These are phyloP conservation scores for Debaryomyces prosopidis DNA, from an alignment of 805 yeast genomes.

Conservation along the genomic window DNA sequence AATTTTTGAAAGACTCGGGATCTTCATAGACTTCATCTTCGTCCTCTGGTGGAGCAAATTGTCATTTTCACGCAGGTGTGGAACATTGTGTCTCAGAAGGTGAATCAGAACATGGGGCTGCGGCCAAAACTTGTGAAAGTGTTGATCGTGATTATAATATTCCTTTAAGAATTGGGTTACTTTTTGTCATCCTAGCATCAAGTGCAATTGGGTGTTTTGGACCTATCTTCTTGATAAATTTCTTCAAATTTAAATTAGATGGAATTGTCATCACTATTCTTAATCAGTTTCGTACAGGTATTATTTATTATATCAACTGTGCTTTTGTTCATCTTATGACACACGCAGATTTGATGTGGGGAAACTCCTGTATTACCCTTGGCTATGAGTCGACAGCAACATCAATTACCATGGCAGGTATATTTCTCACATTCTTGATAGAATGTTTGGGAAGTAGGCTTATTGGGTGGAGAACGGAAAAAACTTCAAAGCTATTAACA, in stretches of 20 bases:
- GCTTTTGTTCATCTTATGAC: constrained; percentile 33
- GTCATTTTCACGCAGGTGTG: constrained; percentile 36
- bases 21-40: not conserved
- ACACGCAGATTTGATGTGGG: constrained; percentile 28
- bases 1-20: constrained; percentile 11
- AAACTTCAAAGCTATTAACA: not conserved
- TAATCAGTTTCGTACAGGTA: constrained; percentile 32
- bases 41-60: constrained; percentile 11
- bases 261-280: constrained; percentile 11
- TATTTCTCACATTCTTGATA: constrained; percentile 22
- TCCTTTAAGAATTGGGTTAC: constrained; percentile 26
- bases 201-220: constrained; percentile 33
- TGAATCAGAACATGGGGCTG: constrained; percentile 6
- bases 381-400: constrained; percentile 25
- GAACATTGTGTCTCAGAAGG: constrained; percentile 23
- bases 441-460: constrained; percentile 20
- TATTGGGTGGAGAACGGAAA: not conserved
- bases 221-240: constrained; percentile 26
- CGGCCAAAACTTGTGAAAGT: constrained; percentile 17
- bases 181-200: constrained; percentile 35
- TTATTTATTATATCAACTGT: constrained; percentile 27
- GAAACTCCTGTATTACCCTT: constrained; percentile 22
- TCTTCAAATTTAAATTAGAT: constrained; percentile 15
- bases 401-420: constrained; percentile 31
- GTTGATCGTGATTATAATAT: constrained; percentile 28